Evolutionary conservation across 768 basidiomycete genomes (phyloP), one percentile per base, ranked within the genome.

Genomic region (Rhodotorula babjevae): DNA sequence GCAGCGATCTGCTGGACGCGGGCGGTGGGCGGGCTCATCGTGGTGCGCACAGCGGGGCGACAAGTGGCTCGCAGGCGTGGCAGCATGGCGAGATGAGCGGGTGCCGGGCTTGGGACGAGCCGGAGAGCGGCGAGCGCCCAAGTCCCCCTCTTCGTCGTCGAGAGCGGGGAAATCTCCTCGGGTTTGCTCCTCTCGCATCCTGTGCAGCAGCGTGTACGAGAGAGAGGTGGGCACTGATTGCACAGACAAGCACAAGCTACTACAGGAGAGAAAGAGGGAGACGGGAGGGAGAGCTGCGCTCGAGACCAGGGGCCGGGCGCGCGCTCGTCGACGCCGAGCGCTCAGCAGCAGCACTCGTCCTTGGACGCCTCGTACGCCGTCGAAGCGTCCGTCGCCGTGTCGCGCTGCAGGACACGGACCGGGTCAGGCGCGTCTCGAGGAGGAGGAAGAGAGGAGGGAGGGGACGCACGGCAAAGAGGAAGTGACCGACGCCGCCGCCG

Each of bases 281-380:
- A n/a, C 27, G 31, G 33, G 40, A 27, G 29, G 36, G 11, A 23
- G 31, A 36, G 10, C n/a, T n/a, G n/a, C n/a, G n/a, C n/a, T n/a
- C n/a, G n/a, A n/a, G n/a, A n/a, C n/a, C n/a, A n/a, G n/a, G n/a
- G n/a, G n/a, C n/a, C n/a, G n/a, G n/a, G n/a, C n/a, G n/a, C n/a
- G n/a, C n/a, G n/a, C n/a, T n/a, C n/a, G n/a, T n/a, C n/a, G n/a
- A n/a, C n/a, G n/a, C n/a, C n/a, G n/a, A n/a, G 27, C 7, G 19
- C 42, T 55, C 44, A 64, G 53, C 69, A 71, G 47, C 69, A 71
- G 27, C 69, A 71, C 16, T 65, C 64, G 25, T 64, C 69, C 11
- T 57, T 33, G 3, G 61, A 36, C 29, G 55, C 53, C 5, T 59
- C 52, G 11, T 65, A 46, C 36, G 66, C 64, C 19, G 62, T 61